Evolutionary conservation across 805 yeast genomes (phyloP).

Genomic region (Diddensiella caesifluorescens): DNA sequence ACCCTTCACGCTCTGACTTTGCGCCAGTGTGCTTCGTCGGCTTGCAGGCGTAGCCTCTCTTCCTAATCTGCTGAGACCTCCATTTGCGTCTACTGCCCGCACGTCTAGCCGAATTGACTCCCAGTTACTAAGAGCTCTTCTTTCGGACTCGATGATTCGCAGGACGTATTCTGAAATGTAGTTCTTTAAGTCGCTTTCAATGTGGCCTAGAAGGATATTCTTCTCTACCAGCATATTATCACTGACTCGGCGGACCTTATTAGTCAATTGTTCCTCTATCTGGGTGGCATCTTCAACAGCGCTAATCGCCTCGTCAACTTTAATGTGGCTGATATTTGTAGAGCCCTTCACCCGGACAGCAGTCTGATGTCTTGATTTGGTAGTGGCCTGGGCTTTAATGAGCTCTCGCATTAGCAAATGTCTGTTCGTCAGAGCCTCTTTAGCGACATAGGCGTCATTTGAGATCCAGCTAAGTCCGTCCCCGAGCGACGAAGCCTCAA

Average conservation of each 20-base stretch:
- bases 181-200: constrained; percentile 51
- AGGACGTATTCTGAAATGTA: constrained; percentile 57
- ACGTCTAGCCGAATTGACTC: constrained; percentile 68
- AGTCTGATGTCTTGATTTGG: constrained; percentile 62
- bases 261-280: constrained; percentile 68
- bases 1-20: constrained; percentile 45
- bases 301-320: constrained; percentile 84
- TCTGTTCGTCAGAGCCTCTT: constrained; percentile 89
- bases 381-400: constrained; percentile 66
- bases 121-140: constrained; percentile 69
- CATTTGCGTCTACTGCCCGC: constrained; percentile 65
- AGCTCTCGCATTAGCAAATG: constrained; percentile 90
- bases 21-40: constrained; percentile 26
- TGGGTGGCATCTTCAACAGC: constrained; percentile 73
- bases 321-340: constrained; percentile 74
- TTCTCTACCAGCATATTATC: constrained; percentile 79
- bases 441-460: constrained; percentile 77
- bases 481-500: constrained; percentile 67
- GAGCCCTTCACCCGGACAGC: constrained; percentile 67
- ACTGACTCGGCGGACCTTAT: constrained; percentile 75
- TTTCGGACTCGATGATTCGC: constrained; percentile 76
- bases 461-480: constrained; percentile 64
- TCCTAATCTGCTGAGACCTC: constrained; percentile 81
- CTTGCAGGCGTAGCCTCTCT: constrained; percentile 51
- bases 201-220: constrained; percentile 49